These are phyloP conservation scores for Trifolium fragiferum DNA, from an alignment of 306 rosid species.

Conservation along the genomic window DNA sequence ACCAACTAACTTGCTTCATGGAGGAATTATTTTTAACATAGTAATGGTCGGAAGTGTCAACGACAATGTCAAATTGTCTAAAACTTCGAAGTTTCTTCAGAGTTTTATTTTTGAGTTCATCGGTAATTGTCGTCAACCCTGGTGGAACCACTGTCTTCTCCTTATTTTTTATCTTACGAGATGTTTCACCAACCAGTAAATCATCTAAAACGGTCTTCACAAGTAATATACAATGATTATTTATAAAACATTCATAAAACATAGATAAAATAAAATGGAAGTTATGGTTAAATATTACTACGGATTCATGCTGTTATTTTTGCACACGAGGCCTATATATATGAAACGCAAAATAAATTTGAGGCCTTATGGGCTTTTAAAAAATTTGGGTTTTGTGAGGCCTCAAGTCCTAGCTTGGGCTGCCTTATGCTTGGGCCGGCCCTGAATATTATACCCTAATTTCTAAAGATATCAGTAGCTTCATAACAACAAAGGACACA, in stretches of 20 bases:
- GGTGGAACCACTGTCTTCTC: conserved; percentile 59
- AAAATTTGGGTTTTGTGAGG: too few species aligned
- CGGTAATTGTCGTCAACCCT: conserved; percentile 42
- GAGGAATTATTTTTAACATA: conserved; percentile 42
- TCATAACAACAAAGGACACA: too few species aligned
- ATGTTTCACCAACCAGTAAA: conserved; percentile 23
- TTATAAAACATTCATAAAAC: background rate
- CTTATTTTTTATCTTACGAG: conserved; percentile 45
- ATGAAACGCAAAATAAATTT: too few species aligned
- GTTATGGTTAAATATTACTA: background rate
- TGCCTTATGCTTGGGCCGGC: too few species aligned
- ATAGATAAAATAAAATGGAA: conserved; percentile 1
- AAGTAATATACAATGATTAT: conserved; percentile 27
- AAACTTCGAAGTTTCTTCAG: conserved; percentile 57
- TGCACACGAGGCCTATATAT: too few species aligned
- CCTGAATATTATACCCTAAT: background rate
- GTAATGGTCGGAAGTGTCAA: conserved; percentile 73
- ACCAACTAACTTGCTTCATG: conserved; percentile 50
- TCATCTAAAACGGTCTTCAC: conserved; percentile 46
- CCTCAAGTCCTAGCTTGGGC: too few species aligned
- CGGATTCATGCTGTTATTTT: too few species aligned
- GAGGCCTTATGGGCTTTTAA: too few species aligned
- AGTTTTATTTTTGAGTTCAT: conserved; percentile 49
- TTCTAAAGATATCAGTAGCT: background rate
- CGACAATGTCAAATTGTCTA: conserved; percentile 80